Evolutionary conservation across 352 stramenopile species (phyloP), one percentile per base, ranked within the genome.

Genomic region (Globisporangium ultimum): DNA sequence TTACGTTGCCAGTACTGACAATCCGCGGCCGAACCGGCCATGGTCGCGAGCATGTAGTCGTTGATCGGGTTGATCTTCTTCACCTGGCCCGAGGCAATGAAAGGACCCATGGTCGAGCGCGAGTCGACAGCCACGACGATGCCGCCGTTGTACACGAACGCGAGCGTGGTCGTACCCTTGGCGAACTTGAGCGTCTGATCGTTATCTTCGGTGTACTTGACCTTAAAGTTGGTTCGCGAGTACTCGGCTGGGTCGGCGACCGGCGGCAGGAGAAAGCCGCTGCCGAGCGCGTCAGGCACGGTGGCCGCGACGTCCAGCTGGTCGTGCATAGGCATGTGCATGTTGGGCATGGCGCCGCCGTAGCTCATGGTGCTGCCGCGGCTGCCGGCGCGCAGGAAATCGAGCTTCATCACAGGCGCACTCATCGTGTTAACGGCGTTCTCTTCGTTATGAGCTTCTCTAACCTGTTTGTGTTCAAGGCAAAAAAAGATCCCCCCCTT

Each of bases 1-100:
- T 99, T 99, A 18, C 97, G 88, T 71, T 99, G 97, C 97, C 97
- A 99, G 72, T 98, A 99, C 67, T 97, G 96, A 70, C 98, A 99
- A 80, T 99, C 98, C 17, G 96, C 97, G 32, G 98, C 98, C 55
- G 96, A 97, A 21, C 98, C 98, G 17, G 98, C 97, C 77, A 99
- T 98, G 47, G 98, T 99, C 43, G 97, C 97, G 1, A 99, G 79
- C 43, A 99, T 95, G 71, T 99, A 99, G 22, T 98, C 97, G 80
- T 99, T 99, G 80, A 99, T 99, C 77, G 98, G 92, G 80, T 99
- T 99, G 17, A 99, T 87, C 80, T 99, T 99, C 72, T 99, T 98
- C 28, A 99, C 97, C 41, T 98, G 97, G 22, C 97, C 90, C 28
- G 97, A 99, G 10, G 97, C 94, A 48, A 99, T 98, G 90, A 99